Percentiles rank a stretch among this genome's conserved stretches.
Evolutionary conservation across 129 eudicot species (phyloP).

Genomic region (Tanacetum coccineum): DNA sequence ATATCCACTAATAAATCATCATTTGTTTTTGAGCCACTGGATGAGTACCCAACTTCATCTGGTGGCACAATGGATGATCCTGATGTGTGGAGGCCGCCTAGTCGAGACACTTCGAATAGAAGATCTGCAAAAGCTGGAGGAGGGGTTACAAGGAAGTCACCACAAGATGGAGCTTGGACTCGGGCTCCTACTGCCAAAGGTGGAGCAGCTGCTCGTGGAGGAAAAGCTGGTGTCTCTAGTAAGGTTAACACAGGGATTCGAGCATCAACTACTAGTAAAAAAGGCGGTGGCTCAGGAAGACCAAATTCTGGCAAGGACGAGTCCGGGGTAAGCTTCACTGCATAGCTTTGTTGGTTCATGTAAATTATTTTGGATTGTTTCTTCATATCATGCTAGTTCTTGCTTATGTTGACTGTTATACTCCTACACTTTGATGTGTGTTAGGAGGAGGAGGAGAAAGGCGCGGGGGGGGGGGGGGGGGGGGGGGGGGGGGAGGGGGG

Average conservation of each 20-base stretch:
- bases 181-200: conserved; percentile 61
- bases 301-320: conserved; percentile 49
- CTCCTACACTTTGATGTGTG: background rate
- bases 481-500: background rate
- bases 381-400: conserved; percentile 13
- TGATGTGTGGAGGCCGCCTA: conserved; percentile 99
- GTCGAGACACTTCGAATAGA: conserved; percentile 68
- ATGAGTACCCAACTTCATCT: conserved; percentile 92
- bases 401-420: background rate
- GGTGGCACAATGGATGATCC: conserved; percentile 87
- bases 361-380: background rate
- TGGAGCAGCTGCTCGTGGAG: conserved; percentile 74
- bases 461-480: no score
- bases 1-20: conserved; percentile 87
- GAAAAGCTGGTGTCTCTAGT: conserved; percentile 63
- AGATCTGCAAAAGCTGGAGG: conserved; percentile 75
- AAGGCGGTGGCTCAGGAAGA: conserved; percentile 59
- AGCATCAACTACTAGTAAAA: conserved; percentile 69
- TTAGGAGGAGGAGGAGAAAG: no score
- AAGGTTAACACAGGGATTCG: conserved; percentile 62
- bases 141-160: conserved; percentile 56
- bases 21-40: conserved; percentile 85
- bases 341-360: background rate
- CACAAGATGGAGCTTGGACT: conserved; percentile 85
- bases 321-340: conserved; percentile 49